Percentiles rank a stretch among this genome's conserved stretches.
Evolutionary conservation across 1,139 yeast genomes (phyloP).

Genomic region (Scheffersomyces illinoinensis): DNA sequence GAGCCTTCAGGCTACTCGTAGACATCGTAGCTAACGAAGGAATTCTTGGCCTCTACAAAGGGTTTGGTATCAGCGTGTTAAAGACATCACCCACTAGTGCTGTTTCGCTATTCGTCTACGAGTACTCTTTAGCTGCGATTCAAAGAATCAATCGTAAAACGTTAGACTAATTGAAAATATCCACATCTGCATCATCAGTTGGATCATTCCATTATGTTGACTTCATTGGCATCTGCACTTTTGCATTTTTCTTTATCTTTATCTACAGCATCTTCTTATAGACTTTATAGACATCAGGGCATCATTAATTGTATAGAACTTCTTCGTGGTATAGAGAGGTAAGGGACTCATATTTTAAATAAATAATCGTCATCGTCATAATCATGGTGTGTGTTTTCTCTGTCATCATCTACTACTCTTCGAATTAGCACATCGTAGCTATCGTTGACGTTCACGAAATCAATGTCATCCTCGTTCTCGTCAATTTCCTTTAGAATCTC

Average conservation of each 20-base stretch:
- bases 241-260: neutral
- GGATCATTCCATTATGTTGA: no score
- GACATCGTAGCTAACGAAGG: slow-evolving; percentile 59
- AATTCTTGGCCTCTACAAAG: slow-evolving; percentile 67
- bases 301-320: neutral
- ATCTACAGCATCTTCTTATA: neutral
- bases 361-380: slow-evolving; percentile 35
- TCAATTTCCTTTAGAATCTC: slow-evolving; percentile 16
- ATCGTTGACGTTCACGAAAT: slow-evolving; percentile 27
- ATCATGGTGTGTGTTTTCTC: slow-evolving; percentile 12
- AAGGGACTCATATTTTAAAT: slow-evolving; percentile 21
- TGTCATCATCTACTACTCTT: slow-evolving; percentile 11
- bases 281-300: neutral
- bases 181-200: neutral
- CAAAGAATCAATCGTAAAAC: slow-evolving; percentile 1
- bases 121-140: slow-evolving; percentile 30
- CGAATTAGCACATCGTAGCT: slow-evolving; percentile 11
- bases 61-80: slow-evolving; percentile 64
- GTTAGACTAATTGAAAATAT: neutral
- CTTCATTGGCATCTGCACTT: neutral
- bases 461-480: slow-evolving; percentile 22
- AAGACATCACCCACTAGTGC: slow-evolving; percentile 87
- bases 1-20: slow-evolving; percentile 26
- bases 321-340: neutral
- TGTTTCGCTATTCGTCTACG: slow-evolving; percentile 72